These are phyloP conservation scores for Epichloe sibirici DNA, from an alignment of 2,329 filamentous ascomycete genomes.

Conservation along the genomic window DNA sequence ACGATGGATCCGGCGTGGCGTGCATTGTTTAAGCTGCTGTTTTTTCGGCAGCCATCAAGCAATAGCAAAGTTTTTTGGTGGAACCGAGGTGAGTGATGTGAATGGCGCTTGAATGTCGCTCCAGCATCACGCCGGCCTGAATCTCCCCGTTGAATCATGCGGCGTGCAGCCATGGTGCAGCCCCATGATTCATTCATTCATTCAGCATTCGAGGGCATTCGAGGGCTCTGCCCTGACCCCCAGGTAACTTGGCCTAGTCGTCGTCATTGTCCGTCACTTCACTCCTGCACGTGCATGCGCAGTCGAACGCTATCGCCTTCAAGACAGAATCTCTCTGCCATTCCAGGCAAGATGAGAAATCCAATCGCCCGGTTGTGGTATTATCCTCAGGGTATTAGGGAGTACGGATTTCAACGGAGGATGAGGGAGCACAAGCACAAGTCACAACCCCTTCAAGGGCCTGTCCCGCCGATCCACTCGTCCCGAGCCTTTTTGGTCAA, in stretches of 20 bases:
- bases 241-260: background rate
- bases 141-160: background rate
- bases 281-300: too few relatives aligned
- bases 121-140: background rate
- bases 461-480: background rate
- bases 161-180: background rate
- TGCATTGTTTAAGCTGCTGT: background rate
- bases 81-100: too few relatives aligned
- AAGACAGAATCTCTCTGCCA: too few relatives aligned
- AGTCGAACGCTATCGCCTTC: background rate
- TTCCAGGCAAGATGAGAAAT: too few relatives aligned
- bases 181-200: too few relatives aligned
- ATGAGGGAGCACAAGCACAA: background rate
- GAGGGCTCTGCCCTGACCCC: background rate
- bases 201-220: too few relatives aligned
- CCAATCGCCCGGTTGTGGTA: too few relatives aligned
- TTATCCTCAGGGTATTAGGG: too few relatives aligned
- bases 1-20: background rate
- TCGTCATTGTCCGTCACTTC: background rate
- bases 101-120: too few relatives aligned
- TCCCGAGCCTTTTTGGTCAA: conserved; percentile 1
- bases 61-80: too few relatives aligned
- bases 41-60: background rate
- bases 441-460: too few relatives aligned
- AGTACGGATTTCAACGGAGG: too few relatives aligned